These are phyloP conservation scores for Vinca minor DNA, from an alignment of 257 asterid genomes.

Conservation along the genomic window DNA sequence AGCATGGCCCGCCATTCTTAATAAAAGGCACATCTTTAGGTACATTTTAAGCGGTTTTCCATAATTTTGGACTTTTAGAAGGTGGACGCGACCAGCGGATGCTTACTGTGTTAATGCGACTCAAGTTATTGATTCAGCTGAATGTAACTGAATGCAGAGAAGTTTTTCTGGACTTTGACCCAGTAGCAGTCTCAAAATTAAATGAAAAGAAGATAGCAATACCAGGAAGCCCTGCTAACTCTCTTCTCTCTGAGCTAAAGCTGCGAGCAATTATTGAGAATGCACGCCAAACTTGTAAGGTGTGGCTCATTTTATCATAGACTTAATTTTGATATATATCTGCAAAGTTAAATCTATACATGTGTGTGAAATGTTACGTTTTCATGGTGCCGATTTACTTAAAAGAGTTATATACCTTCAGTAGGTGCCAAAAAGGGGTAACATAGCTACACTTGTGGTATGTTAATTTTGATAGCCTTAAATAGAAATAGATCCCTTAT, in stretches of 20 bases:
- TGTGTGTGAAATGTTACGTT: not conserved
- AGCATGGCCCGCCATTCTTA: slow-evolving; percentile 83
- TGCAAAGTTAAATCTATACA: not conserved
- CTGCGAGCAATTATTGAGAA: slow-evolving; percentile 80
- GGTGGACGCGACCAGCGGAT: no score
- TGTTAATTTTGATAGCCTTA: not conserved
- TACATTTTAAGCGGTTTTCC: slow-evolving; percentile 20
- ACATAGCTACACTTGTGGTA: not conserved
- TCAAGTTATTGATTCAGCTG: slow-evolving; percentile 24
- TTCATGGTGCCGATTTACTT: no score
- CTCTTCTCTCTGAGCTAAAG: slow-evolving; percentile 81
- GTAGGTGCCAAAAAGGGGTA: not conserved
- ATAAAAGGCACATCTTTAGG: slow-evolving; percentile 65
- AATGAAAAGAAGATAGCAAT: slow-evolving; percentile 72
- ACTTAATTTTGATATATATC: not conserved
- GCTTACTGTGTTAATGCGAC: not conserved
- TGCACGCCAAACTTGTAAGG: slow-evolving; percentile 86
- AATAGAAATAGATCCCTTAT: not conserved
- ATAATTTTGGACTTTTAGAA: slow-evolving; percentile 16
- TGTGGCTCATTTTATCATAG: slow-evolving; percentile 10
- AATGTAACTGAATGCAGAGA: slow-evolving; percentile 55
- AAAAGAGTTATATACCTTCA: no score
- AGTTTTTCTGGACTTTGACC: slow-evolving; percentile 75
- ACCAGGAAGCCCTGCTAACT: slow-evolving; percentile 66
- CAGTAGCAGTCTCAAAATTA: slow-evolving; percentile 71